These are phyloP conservation scores for Verticillium klebahnii DNA, from an alignment of 2,329 filamentous ascomycete genomes.

Conservation along the genomic window DNA sequence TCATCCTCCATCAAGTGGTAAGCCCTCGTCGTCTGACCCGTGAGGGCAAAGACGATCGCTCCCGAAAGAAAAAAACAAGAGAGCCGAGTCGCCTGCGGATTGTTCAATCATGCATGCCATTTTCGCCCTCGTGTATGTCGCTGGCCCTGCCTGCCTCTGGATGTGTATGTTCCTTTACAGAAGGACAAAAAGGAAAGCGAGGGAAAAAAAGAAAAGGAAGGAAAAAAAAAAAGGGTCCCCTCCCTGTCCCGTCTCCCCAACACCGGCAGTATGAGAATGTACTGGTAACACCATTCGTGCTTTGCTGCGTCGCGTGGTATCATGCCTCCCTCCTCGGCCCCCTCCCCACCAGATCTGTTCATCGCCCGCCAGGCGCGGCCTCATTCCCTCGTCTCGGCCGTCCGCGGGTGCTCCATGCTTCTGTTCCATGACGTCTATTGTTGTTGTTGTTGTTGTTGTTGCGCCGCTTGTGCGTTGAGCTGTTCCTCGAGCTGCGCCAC, in stretches of 20 bases:
- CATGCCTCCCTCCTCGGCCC: conserved; percentile 3
- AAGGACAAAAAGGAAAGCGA: background rate
- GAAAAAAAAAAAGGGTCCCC: background rate
- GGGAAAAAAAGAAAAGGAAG: background rate
- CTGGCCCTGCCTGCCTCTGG: background rate
- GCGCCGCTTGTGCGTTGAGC: conserved; percentile 27
- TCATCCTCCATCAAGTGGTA: background rate
- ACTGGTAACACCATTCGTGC: conserved; percentile 8
- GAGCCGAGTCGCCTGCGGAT: too few species aligned
- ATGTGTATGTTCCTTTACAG: conserved; percentile 8
- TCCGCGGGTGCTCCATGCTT: background rate
- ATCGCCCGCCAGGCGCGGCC: background rate
- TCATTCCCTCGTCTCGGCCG: background rate
- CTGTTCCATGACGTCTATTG: background rate
- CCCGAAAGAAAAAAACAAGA: too few species aligned
- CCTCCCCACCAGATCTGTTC: background rate
- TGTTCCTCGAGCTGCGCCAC: conserved; percentile 25
- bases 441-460: conserved; percentile 14
- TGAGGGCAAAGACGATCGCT: too few species aligned
- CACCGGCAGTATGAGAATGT: conserved; percentile 13
- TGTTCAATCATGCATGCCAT: background rate
- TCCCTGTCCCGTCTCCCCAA: conserved; percentile 10
- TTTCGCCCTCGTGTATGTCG: background rate
- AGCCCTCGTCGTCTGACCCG: background rate
- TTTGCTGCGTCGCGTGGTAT: conserved; percentile 15